Evolutionary conservation across 1,284 basidiomycete species (phyloP).

Genomic region (Earliella scabrosa): DNA sequence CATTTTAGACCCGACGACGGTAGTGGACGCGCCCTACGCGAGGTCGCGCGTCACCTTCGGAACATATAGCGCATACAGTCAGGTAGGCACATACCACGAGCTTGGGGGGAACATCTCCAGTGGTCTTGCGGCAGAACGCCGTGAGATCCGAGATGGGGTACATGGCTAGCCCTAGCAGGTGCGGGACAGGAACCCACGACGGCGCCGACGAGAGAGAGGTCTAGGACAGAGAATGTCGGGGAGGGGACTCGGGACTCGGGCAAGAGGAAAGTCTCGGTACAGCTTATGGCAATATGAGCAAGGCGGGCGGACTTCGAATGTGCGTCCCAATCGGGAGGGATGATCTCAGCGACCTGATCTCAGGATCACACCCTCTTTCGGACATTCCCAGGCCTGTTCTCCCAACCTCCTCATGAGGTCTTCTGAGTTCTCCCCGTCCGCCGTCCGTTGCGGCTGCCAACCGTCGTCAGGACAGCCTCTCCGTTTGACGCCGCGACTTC

Average conservation of each 20-base stretch:
- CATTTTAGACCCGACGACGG: slow-evolving; percentile 82
- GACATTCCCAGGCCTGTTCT: slow-evolving; percentile 7
- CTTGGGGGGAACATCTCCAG: slow-evolving; percentile 86
- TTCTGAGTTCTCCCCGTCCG: neutral
- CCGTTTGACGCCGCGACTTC: too few species aligned
- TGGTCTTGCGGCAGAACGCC: slow-evolving; percentile 81
- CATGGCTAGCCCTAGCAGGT: slow-evolving; percentile 39
- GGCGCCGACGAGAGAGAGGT: slow-evolving; percentile 10
- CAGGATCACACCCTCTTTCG: slow-evolving; percentile 13
- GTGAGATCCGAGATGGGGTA: slow-evolving; percentile 89
- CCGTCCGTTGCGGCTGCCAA: neutral
- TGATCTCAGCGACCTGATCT: slow-evolving; percentile 14
- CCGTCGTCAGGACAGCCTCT: neutral
- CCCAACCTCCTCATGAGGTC: neutral
- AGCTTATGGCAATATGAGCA: slow-evolving; percentile 16
- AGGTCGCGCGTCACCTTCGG: slow-evolving; percentile 10
- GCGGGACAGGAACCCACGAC: slow-evolving; percentile 9
- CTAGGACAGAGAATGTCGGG: slow-evolving; percentile 6
- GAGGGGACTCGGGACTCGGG: slow-evolving; percentile 2
- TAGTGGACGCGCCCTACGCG: slow-evolving; percentile 79
- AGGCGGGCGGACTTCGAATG: slow-evolving; percentile 14
- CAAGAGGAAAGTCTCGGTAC: slow-evolving; percentile 1
- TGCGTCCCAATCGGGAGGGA: slow-evolving; percentile 2
- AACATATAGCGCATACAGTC: neutral
- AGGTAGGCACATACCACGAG: slow-evolving; percentile 70